Base-by-base conservation (phyloP, 2,329 filamentous ascomycete species). In the Neonectria ditissima region DNA sequence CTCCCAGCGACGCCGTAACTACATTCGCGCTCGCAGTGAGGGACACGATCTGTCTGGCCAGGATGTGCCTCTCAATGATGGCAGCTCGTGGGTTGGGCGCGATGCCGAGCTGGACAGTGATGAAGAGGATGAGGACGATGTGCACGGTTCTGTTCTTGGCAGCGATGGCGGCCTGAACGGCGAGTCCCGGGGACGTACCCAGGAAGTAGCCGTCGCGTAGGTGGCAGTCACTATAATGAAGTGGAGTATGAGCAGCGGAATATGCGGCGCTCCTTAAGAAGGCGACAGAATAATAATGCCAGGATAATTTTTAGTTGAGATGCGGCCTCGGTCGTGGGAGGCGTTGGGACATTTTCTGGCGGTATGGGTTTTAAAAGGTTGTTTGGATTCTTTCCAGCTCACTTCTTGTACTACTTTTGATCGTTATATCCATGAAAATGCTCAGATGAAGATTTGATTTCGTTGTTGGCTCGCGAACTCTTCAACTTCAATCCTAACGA, bases 401-500 rank as follows among this genome's bases (percentile, higher is more conserved):
- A 68, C 43, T 67, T 67, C 56, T 60, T 73, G 70, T 72, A 74
- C 65, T 70, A 69, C 65, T 70, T 62, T 68, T 70, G 72, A 62
- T 74, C 71, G 72, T 72, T 52, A 60, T 65, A 72, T 73, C 44
- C 65, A 57, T 54, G 48, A 59, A 62, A 60, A 43, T 47, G 34
- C 32, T 68, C 48, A 68, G 30, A 64, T 64, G 26, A 68, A 28
- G 8, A 30, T 60, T 30, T 61, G 45, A 14, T 65, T 66, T 65
- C 65, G 79, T 55, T 83, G 73, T 73, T 89, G 87, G 65, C 87
- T 89, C 2, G 80, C 79, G 75, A 90, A 91, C 68, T 95, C 91
- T 76, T 98, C 94, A 50, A 96, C 84, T 78, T 97, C 94, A 73
- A 99, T 93, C 81, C 91, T 95, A 63, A 86, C 89, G 69, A 99